Conservation (phyloP, 1,139 yeast species). For the Trichomonascaceae sp. region DNA sequence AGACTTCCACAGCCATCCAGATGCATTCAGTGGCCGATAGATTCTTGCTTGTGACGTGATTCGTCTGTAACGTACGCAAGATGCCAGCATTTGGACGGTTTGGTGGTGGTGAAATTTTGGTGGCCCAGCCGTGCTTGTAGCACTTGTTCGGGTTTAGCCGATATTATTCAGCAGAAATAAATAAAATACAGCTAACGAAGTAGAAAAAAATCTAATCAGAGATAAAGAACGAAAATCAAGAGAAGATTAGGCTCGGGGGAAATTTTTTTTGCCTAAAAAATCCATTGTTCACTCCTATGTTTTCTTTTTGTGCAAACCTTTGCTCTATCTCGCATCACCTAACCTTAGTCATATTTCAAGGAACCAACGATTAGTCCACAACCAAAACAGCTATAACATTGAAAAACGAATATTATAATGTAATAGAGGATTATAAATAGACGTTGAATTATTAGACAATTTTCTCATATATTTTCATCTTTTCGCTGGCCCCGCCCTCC, state of each 20-base stretch:
- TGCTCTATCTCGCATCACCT: not conserved
- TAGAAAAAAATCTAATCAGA: too few species aligned
- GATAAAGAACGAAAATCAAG: not conserved
- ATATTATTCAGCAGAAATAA: not conserved
- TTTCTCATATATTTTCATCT: not conserved
- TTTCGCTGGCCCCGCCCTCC: not conserved
- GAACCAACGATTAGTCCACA: not conserved
- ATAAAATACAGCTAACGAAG: not conserved
- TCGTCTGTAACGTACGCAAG: not conserved
- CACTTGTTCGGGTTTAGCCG: not conserved
- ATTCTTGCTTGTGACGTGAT: not conserved
- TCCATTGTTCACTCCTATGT: not conserved
- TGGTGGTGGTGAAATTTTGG: not conserved
- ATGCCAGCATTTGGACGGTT: not conserved
- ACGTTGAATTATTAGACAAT: not conserved
- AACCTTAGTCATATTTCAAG: not conserved
- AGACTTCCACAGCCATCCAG: not conserved
- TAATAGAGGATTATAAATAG: not conserved
- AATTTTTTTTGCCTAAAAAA: not conserved
- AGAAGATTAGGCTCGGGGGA: not conserved
- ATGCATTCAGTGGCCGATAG: not conserved
- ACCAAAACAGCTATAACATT: not conserved
- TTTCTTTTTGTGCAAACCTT: not conserved
- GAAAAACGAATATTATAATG: not conserved
- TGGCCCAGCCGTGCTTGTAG: not conserved